Conservation (phyloP, 2,329 filamentous ascomycete genomes). For the Monilinia aucupariae region DNA sequence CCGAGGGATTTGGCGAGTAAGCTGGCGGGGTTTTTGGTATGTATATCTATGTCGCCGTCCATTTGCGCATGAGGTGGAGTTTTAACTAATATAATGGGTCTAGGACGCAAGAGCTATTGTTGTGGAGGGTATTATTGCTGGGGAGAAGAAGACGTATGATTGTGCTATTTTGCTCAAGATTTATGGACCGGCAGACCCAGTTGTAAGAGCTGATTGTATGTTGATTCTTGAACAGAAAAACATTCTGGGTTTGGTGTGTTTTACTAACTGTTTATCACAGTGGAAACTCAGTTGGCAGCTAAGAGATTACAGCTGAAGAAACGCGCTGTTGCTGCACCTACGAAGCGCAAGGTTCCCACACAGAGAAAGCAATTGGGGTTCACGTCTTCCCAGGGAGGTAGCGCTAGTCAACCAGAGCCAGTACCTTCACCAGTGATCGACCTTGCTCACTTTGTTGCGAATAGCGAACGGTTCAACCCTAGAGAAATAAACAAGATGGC, state of each 20-base stretch:
- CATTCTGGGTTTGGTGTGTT: background rate
- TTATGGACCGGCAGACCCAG: conserved; percentile 59
- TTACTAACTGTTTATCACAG: background rate
- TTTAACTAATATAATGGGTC: conserved; percentile 21
- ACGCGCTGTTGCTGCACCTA: conserved; percentile 35
- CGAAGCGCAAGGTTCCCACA: conserved; percentile 50
- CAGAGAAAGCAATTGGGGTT: conserved; percentile 32
- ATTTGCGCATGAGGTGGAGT: background rate
- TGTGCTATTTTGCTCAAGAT: conserved; percentile 66
- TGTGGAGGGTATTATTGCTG: conserved; percentile 65
- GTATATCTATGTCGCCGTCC: conserved; percentile 25
- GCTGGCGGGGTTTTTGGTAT: conserved; percentile 65
- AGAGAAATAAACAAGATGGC: conserved; percentile 66
- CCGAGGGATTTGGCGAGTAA: conserved; percentile 62
- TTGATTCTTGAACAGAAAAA: background rate
- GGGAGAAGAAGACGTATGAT: conserved; percentile 60
- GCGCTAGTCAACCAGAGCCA: conserved; percentile 18
- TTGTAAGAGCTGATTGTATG: conserved; percentile 40
- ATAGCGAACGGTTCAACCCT: conserved; percentile 61
- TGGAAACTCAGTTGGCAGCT: background rate
- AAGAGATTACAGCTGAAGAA: conserved; percentile 22
- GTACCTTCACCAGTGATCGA: conserved; percentile 23
- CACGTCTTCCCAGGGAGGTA: conserved; percentile 25
- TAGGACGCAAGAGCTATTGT: conserved; percentile 53
- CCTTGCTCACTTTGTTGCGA: conserved; percentile 54